Conservation (phyloP, 331 rosid species). For the Erythrophleum ivorense region DNA sequence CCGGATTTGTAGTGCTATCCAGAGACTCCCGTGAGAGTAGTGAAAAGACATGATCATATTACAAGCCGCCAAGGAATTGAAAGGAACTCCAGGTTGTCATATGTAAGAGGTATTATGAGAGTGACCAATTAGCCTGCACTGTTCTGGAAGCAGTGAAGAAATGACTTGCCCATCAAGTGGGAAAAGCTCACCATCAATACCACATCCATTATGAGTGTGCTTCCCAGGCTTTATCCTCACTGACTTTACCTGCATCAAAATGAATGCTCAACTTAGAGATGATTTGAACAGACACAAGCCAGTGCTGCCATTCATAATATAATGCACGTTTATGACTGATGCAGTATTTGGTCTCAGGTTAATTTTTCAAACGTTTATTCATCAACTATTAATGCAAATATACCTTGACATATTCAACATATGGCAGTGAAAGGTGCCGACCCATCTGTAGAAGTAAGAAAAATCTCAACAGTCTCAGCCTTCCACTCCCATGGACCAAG, state of each 20-base stretch:
- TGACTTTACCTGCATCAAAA: conserved; percentile 76
- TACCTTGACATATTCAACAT: conserved; percentile 96
- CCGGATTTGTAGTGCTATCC: conserved; percentile 41
- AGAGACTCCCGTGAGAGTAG: conserved; percentile 35
- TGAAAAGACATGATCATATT: conserved; percentile 44
- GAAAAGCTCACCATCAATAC: conserved; percentile 98
- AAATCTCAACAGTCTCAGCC: conserved; percentile 85
- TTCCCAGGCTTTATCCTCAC: conserved; percentile 90
- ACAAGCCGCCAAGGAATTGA: conserved; percentile 55
- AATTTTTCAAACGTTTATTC: background rate
- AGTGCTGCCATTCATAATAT: conserved; percentile 8
- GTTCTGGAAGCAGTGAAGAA: conserved; percentile 94
- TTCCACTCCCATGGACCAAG: conserved; percentile 91
- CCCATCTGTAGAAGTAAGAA: conserved; percentile 95
- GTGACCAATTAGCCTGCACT: conserved; percentile 97
- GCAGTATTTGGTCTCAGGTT: background rate
- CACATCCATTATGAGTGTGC: conserved; percentile 91
- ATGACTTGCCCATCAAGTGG: conserved; percentile 84
- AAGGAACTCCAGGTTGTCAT: conserved; percentile 54
- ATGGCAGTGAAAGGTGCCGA: conserved; percentile 90
- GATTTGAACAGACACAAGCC: conserved; percentile 32
- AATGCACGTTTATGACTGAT: conserved; percentile 13
- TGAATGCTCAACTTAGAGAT: conserved; percentile 34
- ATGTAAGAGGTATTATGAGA: conserved; percentile 43
- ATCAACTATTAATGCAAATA: conserved; percentile 33